A percentile compares a stretch with the other conserved stretches of the same genome.
These are phyloP conservation scores for Craspedostauros australis DNA, from an alignment of 108 stramenopile genomes.

Conservation along the genomic window DNA sequence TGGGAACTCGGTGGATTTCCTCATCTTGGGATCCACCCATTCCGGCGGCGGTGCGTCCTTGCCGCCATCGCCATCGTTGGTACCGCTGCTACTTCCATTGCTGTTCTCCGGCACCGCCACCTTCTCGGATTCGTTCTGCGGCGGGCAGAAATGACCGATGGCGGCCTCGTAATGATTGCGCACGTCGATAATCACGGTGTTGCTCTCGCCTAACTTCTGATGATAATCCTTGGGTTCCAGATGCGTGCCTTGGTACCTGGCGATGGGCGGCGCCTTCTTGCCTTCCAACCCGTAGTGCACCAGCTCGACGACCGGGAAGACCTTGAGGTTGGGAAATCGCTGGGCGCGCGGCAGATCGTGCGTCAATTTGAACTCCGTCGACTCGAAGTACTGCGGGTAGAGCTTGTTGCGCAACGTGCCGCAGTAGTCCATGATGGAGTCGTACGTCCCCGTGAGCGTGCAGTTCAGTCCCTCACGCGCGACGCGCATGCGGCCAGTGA, in stretches of 20 bases:
- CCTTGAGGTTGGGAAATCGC: conserved; percentile 69
- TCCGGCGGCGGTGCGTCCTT: conserved; percentile 26
- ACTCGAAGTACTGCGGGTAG: conserved; percentile 51
- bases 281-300: conserved; percentile 85
- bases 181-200: conserved; percentile 88
- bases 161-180: conserved; percentile 82
- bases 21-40: conserved; percentile 87
- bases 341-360: conserved; percentile 61
- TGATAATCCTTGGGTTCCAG: conserved; percentile 83
- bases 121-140: conserved; percentile 17
- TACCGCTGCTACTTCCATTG: too few relatives aligned
- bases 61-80: not conserved
- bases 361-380: conserved; percentile 84
- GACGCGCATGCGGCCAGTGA: conserved; percentile 82
- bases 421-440: conserved; percentile 52
- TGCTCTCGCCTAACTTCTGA: conserved; percentile 62
- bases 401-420: conserved; percentile 44
- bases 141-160: conserved; percentile 82
- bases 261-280: conserved; percentile 54
- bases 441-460: conserved; percentile 65
- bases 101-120: conserved; percentile 17
- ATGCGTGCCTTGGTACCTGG: conserved; percentile 64
- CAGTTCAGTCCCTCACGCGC: conserved; percentile 87
- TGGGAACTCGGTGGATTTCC: conserved; percentile 85
- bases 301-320: conserved; percentile 68